Evolutionary conservation across 495 filamentous ascomycete genomes (phyloP).

Genomic region (Pyronema domesticum): DNA sequence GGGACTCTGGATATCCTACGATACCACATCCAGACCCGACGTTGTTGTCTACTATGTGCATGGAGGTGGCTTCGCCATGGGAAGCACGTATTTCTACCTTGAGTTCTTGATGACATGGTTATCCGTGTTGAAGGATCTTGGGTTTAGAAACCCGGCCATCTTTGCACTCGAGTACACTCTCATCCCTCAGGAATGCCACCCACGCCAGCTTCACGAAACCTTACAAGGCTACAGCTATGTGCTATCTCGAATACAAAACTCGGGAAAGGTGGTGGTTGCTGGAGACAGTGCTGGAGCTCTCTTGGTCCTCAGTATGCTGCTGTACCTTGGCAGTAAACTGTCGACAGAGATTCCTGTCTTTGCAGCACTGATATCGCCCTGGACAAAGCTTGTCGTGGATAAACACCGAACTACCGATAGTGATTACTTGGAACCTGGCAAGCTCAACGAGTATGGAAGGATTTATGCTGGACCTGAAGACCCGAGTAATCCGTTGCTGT

Average conservation of each 20-base stretch:
- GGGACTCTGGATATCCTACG: not conserved
- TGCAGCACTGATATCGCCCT: slow-evolving; percentile 42
- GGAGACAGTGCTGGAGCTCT: slow-evolving; percentile 63
- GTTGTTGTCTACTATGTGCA: slow-evolving; percentile 58
- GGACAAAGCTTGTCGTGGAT: slow-evolving; percentile 39
- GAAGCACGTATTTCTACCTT: slow-evolving; percentile 60
- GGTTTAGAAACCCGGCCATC: slow-evolving; percentile 55
- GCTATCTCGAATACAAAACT: slow-evolving; percentile 34
- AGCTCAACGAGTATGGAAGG: slow-evolving; percentile 42
- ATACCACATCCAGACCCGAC: slow-evolving; percentile 33
- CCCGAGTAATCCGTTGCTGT: slow-evolving; percentile 38
- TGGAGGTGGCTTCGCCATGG: slow-evolving; percentile 68
- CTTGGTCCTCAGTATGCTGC: slow-evolving; percentile 46
- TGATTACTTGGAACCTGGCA: slow-evolving; percentile 27
- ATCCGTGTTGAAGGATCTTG: slow-evolving; percentile 35
- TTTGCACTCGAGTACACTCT: slow-evolving; percentile 63
- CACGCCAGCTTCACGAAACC: slow-evolving; percentile 47
- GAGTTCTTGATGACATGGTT: slow-evolving; percentile 58
- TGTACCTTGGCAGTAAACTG: slow-evolving; percentile 33
- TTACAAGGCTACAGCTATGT: slow-evolving; percentile 48
- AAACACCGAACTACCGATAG: slow-evolving; percentile 37
- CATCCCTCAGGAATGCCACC: slow-evolving; percentile 53
- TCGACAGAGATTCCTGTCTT: slow-evolving; percentile 31
- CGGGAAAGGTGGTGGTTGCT: slow-evolving; percentile 41
- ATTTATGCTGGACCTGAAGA: slow-evolving; percentile 41